Conservation (phyloP, 352 stramenopile genomes). For the Hyphochytrium catenoides region DNA sequence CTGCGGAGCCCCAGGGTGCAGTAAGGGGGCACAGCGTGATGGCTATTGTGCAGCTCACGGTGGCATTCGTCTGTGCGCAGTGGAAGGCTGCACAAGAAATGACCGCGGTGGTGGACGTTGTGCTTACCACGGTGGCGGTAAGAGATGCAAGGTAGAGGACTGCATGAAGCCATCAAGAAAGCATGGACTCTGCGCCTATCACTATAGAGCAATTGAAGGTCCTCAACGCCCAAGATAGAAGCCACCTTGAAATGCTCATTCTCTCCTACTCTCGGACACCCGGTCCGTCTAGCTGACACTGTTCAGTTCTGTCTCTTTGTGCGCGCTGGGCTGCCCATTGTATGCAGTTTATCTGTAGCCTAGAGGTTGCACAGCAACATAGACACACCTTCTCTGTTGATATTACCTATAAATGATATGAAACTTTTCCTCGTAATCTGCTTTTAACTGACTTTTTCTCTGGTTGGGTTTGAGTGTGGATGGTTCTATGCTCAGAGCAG, state of each 20-base stretch:
- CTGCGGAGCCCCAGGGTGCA: slow-evolving; percentile 49
- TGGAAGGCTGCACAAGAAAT: slow-evolving; percentile 48
- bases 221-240: neutral
- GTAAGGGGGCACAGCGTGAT: slow-evolving; percentile 58
- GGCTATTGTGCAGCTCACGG: slow-evolving; percentile 60
- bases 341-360: neutral
- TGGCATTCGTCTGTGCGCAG: slow-evolving; percentile 48
- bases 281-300: neutral
- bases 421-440: no score
- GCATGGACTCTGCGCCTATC: slow-evolving; percentile 50
- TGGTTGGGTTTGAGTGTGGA: no score
- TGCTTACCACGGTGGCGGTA: slow-evolving; percentile 48
- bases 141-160: slow-evolving; percentile 31
- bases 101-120: slow-evolving; percentile 47
- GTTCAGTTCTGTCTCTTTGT: neutral
- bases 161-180: slow-evolving; percentile 49
- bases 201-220: slow-evolving; percentile 17
- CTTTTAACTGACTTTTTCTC: no score
- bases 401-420: no score
- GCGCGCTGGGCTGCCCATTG: slow-evolving; percentile 2
- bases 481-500: no score
- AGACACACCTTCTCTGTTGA: neutral
- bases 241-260: neutral
- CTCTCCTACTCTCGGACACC: neutral
- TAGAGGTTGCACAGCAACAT: neutral